phyloP scores from a whole-genome alignment of 1,139 yeast genomes.

The Sugiyamaella paludigena region DNA sequence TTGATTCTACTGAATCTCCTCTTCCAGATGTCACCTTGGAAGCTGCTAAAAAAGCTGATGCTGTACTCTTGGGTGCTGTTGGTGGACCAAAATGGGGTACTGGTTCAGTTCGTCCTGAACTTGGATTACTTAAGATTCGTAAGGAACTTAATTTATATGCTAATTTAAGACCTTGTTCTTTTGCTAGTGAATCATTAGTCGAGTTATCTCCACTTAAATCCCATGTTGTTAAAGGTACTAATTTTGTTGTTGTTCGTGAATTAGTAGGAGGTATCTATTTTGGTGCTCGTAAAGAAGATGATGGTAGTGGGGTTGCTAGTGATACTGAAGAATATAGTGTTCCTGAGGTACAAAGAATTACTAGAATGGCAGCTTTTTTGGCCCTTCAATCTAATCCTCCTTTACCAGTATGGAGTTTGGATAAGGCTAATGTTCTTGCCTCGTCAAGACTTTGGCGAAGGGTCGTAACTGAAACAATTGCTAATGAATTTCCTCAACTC shows the following conservation, averaged over 20 bases:
- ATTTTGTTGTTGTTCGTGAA: conserved; percentile 91
- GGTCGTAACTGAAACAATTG: conserved; percentile 81
- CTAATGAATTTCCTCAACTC: conserved; percentile 85
- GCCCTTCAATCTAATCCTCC: conserved; percentile 94
- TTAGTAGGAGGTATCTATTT: conserved; percentile 97
- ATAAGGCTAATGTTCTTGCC: conserved; percentile 96
- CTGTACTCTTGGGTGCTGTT: conserved; percentile 93
- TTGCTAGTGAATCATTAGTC: conserved; percentile 80
- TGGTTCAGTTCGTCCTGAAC: conserved; percentile 90
- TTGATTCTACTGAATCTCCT: conserved; percentile 93
- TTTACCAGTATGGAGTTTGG: conserved; percentile 90
- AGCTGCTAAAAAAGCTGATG: conserved; percentile 87
- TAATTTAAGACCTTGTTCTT: conserved; percentile 93
- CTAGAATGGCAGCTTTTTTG: conserved; percentile 97
- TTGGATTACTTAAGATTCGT: conserved; percentile 88
- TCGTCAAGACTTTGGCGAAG: conserved; percentile 95
- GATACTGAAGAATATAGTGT: conserved; percentile 92
- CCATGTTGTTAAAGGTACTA: conserved; percentile 83
- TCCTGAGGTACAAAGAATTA: conserved; percentile 87
- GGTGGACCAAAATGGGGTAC: conserved; percentile 99
- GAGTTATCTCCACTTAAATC: conserved; percentile 85
- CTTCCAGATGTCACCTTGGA: conserved; percentile 82
- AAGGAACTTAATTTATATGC: conserved; percentile 94
- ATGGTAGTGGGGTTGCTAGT: conserved; percentile 80
- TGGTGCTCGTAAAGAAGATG: conserved; percentile 92